Conservation (phyloP, 2,329 filamentous ascomycete species). For the Whalleya microplaca region DNA sequence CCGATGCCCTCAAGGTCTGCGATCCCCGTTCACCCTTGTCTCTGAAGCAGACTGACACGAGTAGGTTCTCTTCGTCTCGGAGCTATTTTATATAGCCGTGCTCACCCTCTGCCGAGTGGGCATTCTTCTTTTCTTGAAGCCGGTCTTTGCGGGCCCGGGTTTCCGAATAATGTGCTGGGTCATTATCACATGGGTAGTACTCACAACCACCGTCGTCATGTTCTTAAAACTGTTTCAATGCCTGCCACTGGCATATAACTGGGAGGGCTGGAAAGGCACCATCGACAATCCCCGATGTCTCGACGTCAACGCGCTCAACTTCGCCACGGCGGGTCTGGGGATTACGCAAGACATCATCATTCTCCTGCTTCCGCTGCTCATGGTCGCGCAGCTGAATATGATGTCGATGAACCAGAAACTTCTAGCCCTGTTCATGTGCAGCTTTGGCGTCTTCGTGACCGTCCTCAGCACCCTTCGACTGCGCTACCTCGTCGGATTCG, state of each 20-base stretch:
- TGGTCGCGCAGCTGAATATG: constrained; percentile 13
- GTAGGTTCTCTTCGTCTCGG: constrained; percentile 16
- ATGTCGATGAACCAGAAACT: constrained; percentile 13
- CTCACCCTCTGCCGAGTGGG: constrained; percentile 40
- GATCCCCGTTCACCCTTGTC: not conserved
- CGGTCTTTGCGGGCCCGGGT: constrained; percentile 6
- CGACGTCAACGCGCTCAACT: constrained; percentile 10
- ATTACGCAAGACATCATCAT: constrained; percentile 20
- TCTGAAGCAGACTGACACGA: not conserved
- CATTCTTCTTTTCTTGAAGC: constrained; percentile 17
- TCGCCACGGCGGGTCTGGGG: constrained; percentile 4
- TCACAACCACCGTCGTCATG: constrained; percentile 7
- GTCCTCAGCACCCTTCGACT: constrained; percentile 16
- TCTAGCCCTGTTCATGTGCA: constrained; percentile 20
- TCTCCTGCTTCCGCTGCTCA: constrained; percentile 18
- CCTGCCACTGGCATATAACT: constrained; percentile 16
- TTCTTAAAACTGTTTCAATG: constrained; percentile 20
- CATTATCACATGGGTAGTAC: constrained; percentile 10
- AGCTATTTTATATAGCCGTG: constrained; percentile 14
- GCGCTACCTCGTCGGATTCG: constrained; percentile 10
- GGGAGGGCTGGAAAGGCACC: constrained; percentile 15
- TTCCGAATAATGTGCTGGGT: constrained; percentile 8
- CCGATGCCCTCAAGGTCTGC: constrained; percentile 10
- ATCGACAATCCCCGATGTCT: constrained; percentile 7
- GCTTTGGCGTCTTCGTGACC: constrained; percentile 14